phyloP scores from a whole-genome alignment of 495 filamentous ascomycete species.

The Xylaria telfairii region DNA sequence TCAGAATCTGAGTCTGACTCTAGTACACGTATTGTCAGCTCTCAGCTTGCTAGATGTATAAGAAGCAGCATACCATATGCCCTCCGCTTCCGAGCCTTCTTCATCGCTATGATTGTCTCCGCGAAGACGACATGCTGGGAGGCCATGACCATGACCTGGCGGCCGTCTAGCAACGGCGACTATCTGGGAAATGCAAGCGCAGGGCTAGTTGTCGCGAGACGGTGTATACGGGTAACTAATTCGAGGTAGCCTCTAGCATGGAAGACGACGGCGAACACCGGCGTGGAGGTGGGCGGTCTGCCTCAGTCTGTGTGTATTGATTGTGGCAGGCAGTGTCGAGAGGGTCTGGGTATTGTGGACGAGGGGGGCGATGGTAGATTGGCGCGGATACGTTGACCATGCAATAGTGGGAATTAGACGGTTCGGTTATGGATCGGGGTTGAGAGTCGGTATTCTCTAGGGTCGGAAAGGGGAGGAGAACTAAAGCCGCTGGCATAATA shows the following conservation, averaged over 20 bases:
- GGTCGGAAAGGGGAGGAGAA: not conserved
- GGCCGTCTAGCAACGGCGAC: conserved; percentile 16
- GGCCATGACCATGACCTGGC: conserved; percentile 62
- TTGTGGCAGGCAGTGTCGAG: not conserved
- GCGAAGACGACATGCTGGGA: conserved; percentile 71
- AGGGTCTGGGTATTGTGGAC: not conserved
- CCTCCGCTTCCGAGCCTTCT: conserved; percentile 69
- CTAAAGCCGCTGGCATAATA: not conserved
- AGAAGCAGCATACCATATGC: conserved; percentile 57
- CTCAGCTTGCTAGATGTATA: not conserved
- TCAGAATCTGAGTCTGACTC: conserved; percentile 87
- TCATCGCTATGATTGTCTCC: conserved; percentile 79
- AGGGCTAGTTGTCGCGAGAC: not conserved
- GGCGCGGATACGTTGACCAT: not conserved
- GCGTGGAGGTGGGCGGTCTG: not conserved
- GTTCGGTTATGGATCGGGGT: not conserved
- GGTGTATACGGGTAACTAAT: not conserved
- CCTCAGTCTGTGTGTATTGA: not conserved
- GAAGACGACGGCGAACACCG: not conserved
- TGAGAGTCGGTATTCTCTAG: not conserved
- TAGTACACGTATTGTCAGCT: conserved; percentile 42
- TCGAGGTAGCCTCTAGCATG: not conserved
- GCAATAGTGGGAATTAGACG: not conserved
- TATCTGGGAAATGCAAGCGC: conserved; percentile 4
- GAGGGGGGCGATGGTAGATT: not conserved